Evolutionary conservation across 495 filamentous ascomycete genomes (phyloP), one percentile per base, ranked within the genome.

Genomic region (Lindgomyces ingoldianus): DNA sequence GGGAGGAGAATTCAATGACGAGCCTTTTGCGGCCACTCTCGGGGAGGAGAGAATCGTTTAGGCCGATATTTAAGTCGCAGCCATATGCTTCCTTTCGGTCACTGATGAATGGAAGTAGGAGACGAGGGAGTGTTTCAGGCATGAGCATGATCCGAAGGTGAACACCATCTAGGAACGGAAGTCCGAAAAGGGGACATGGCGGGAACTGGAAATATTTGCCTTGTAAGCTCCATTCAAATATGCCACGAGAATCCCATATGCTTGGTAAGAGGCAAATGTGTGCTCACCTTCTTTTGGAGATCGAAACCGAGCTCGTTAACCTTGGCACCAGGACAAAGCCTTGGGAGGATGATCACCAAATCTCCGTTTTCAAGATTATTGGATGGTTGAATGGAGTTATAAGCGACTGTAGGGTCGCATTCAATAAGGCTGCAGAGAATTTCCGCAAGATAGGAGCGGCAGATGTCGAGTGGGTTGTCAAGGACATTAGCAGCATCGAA

Each of bases 21-120:
- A 86, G 83, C 69, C 83, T 86, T 79, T 90, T 90, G 68, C 81
- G 80, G 58, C 89, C 89, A 74, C 87, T 84, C 67, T 84, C 86
- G 26, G 86, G 83, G 67, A 92, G 85, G 30, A 81, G 76, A 44
- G 85, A 84, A 76, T 91, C 87, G 64, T 80, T 83, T 27, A 91
- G 75, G 57, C 89, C 89, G 56, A 84, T 74, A 65, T 80, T 84
- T 54, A 77, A 78, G 76, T 91, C 89, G 62, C 76, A 79, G 52
- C 91, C 91, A 60, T 83, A 96, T 4, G 81, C 78, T 12, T 74
- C 69, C 70, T 87, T 88, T 8, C 58, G 41, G 22, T 62, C 50
- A 42, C 33, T 58, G 41, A 64, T 68, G 36, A 53, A 64, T 12
- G 60, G 54, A 24, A 64, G 46, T 21, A 68, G 18, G 21, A 67